phyloP scores from a whole-genome alignment of 2,329 filamentous ascomycete species.

The Coniochaeta ligniaria region DNA sequence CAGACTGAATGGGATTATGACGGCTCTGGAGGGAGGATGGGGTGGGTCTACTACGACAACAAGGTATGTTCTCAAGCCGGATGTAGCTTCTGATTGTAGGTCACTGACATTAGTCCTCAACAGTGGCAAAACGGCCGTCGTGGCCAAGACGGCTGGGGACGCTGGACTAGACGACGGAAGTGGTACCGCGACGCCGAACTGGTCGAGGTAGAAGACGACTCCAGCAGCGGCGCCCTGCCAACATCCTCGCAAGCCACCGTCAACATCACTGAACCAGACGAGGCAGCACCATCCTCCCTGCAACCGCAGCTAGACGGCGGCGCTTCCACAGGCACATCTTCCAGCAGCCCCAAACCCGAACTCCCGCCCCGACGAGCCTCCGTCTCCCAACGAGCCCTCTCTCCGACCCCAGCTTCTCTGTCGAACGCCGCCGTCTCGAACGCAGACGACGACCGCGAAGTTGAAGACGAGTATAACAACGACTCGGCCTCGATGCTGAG shows the following conservation, averaged over 20 bases:
- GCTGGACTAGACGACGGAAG: conserved; percentile 87
- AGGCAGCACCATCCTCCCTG: neutral
- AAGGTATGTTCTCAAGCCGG: conserved; percentile 51
- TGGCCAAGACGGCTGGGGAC: conserved; percentile 83
- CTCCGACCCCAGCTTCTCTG: conserved; percentile 5
- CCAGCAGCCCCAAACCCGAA: conserved; percentile 1
- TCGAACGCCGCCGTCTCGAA: neutral
- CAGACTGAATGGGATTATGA: conserved; percentile 44
- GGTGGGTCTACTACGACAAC: conserved; percentile 98
- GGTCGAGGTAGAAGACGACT: conserved; percentile 52
- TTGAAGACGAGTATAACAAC: neutral
- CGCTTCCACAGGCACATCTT: conserved; percentile 5
- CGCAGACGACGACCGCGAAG: neutral
- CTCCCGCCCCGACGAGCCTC: conserved; percentile 5
- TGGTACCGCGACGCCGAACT: conserved; percentile 97
- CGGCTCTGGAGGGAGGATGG: conserved; percentile 56
- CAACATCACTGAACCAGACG: conserved; percentile 12
- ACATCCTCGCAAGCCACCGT: conserved; percentile 21
- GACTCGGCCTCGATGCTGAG: conserved; percentile 39
- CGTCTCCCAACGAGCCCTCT: neutral
- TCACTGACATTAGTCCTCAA: conserved; percentile 4
- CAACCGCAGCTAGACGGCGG: conserved; percentile 11
- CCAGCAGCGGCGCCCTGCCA: conserved; percentile 26
- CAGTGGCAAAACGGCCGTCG: conserved; percentile 86
- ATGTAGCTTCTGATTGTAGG: conserved; percentile 55